Percentiles rank a stretch among this genome's conserved stretches.
Evolutionary conservation across 2,329 filamentous ascomycete species (phyloP).

Genomic region (Colletotrichum eremochloae): DNA sequence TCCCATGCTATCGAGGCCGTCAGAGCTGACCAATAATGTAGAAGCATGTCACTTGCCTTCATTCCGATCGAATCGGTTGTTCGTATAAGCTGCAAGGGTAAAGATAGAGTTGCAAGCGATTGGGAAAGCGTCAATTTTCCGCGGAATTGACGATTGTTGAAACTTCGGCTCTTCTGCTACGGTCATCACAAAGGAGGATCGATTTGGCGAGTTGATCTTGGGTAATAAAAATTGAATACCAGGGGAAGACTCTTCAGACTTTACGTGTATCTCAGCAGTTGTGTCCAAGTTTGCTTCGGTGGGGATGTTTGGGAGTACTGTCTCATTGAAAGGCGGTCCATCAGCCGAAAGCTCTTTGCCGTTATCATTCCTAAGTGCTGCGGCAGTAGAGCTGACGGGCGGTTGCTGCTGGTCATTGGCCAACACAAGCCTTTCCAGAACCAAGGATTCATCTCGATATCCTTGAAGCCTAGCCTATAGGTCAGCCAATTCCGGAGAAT

Average conservation of each 20-base stretch:
- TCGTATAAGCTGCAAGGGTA: background rate
- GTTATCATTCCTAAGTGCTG: background rate
- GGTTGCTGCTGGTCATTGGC: background rate
- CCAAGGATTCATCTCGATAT: background rate
- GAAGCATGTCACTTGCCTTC: background rate
- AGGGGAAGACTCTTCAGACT: constrained; percentile 2
- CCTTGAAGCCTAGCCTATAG: background rate
- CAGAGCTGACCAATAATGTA: background rate
- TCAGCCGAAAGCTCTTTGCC: background rate
- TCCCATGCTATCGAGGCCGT: constrained; percentile 5
- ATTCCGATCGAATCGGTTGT: constrained; percentile 6
- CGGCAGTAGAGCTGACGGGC: background rate
- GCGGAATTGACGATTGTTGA: background rate
- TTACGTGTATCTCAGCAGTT: background rate
- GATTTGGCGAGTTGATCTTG: too few species aligned
- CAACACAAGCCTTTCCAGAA: background rate
- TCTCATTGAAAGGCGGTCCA: too few species aligned
- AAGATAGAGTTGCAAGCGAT: background rate
- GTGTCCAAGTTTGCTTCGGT: too few species aligned
- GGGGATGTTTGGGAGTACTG: background rate
- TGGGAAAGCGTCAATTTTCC: background rate
- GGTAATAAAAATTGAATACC: background rate
- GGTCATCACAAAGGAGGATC: too few species aligned
- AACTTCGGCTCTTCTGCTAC: too few species aligned
- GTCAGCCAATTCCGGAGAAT: background rate